Evolutionary conservation across 176 grass and related monocot species (phyloP).

Genomic region (Oryza officinalis): DNA sequence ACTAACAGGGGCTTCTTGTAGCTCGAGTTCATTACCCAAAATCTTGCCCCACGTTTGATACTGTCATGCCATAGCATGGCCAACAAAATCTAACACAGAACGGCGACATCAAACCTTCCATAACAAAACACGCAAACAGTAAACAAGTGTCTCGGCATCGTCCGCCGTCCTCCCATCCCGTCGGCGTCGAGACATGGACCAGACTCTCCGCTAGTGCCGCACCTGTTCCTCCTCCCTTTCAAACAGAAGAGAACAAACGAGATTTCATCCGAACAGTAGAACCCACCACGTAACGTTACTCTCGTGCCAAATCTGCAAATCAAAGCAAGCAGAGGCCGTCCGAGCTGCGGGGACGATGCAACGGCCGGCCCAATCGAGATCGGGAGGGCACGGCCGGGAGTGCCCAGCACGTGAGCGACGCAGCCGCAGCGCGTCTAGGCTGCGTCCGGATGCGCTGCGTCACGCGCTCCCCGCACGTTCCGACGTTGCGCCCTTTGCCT

Average conservation of each 20-base stretch:
- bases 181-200: background rate
- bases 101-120: background rate
- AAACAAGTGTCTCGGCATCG: background rate
- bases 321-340: background rate
- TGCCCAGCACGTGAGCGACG: slow-evolving; percentile 26
- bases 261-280: background rate
- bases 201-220: background rate
- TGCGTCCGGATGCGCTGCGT: background rate
- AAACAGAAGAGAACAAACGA: background rate
- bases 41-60: background rate
- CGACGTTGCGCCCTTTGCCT: background rate
- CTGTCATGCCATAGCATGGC: background rate
- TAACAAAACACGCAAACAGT: background rate
- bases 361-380: background rate
- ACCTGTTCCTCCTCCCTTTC: background rate
- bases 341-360: background rate
- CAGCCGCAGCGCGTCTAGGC: background rate
- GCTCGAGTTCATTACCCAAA: background rate
- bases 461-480: slow-evolving; percentile 4
- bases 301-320: background rate
- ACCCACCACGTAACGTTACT: background rate
- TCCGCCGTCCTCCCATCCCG: background rate
- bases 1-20: too few species aligned
- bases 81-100: background rate
- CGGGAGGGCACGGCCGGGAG: background rate